Percentiles rank a stretch among this genome's conserved stretches.
Conservation (phyloP, 1,139 yeast species). For the Hemisphaericaspora lyxosophila region DNA sequence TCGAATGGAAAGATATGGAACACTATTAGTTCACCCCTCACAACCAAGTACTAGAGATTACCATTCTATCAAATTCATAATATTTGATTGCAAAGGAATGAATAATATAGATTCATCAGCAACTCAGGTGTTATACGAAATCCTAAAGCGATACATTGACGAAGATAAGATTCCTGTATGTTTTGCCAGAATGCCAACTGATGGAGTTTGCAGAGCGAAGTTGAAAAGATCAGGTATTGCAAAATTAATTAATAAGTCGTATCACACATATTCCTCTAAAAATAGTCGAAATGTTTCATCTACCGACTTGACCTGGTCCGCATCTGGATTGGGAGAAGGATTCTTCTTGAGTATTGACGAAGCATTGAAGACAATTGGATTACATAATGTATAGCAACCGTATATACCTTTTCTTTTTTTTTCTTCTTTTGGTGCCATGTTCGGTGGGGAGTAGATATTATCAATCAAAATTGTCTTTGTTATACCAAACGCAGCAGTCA, state of each 20-base stretch:
- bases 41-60: constrained; percentile 30
- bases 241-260: constrained; percentile 21
- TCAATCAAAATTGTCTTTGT: too few species aligned
- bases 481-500: too few species aligned
- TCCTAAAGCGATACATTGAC: constrained; percentile 22
- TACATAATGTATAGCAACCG: constrained; percentile 4
- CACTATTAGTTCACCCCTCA: constrained; percentile 74
- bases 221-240: constrained; percentile 26
- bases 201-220: constrained; percentile 19
- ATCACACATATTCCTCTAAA: constrained; percentile 11
- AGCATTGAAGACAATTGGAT: constrained; percentile 21
- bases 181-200: constrained; percentile 29
- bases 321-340: constrained; percentile 31
- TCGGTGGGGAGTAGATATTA: neutral
- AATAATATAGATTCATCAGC: constrained; percentile 32
- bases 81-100: constrained; percentile 39
- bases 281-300: constrained; percentile 3
- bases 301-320: constrained; percentile 7
- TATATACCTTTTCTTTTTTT: neutral
- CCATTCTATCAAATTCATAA: constrained; percentile 22
- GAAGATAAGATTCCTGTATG: constrained; percentile 22
- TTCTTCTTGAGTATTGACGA: constrained; percentile 35
- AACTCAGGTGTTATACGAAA: constrained; percentile 31
- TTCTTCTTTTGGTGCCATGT: neutral
- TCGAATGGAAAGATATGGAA: constrained; percentile 81